phyloP scores from a whole-genome alignment of 2,329 filamentous ascomycete genomes.

The Alternaria triticina region DNA sequence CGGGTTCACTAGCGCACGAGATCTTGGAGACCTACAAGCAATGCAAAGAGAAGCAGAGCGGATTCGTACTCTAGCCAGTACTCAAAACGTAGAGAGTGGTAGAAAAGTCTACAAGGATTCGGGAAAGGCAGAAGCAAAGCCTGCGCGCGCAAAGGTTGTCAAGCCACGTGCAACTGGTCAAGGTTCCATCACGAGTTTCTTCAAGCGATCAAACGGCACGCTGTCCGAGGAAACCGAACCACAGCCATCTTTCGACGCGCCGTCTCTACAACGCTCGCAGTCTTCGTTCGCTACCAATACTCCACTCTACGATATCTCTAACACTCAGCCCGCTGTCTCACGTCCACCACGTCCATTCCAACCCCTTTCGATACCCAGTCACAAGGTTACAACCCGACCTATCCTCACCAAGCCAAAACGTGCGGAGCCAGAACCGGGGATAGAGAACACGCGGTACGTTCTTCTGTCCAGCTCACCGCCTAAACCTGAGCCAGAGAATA shows the following conservation, averaged over 20 bases:
- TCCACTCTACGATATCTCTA: constrained; percentile 44
- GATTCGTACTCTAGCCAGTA: constrained; percentile 29
- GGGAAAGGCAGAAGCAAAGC: constrained; percentile 29
- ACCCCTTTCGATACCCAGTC: constrained; percentile 31
- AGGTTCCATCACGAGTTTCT: constrained; percentile 61
- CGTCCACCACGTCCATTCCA: constrained; percentile 26
- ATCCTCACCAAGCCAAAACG: constrained; percentile 41
- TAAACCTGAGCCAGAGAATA: constrained; percentile 32
- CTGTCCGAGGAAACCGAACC: constrained; percentile 19
- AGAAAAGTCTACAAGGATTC: constrained; percentile 33
- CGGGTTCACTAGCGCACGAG: constrained; percentile 50
- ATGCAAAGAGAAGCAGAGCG: constrained; percentile 49
- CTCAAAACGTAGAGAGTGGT: constrained; percentile 28
- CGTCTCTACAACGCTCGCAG: constrained; percentile 28
- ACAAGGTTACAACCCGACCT: constrained; percentile 43
- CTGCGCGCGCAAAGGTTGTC: constrained; percentile 19
- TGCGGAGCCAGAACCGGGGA: constrained; percentile 25
- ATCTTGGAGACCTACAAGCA: constrained; percentile 40
- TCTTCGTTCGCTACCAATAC: constrained; percentile 21
- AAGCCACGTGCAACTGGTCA: constrained; percentile 56
- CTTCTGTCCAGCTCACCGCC: constrained; percentile 54
- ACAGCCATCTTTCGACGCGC: neutral
- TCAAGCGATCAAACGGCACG: constrained; percentile 44
- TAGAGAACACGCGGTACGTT: constrained; percentile 53
- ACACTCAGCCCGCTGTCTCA: constrained; percentile 22